A percentile compares a stretch with the other conserved stretches of the same genome.
Evolutionary conservation across 2,329 filamentous ascomycete genomes (phyloP).

Genomic region (Pseudovirgaria hyperparasitica): DNA sequence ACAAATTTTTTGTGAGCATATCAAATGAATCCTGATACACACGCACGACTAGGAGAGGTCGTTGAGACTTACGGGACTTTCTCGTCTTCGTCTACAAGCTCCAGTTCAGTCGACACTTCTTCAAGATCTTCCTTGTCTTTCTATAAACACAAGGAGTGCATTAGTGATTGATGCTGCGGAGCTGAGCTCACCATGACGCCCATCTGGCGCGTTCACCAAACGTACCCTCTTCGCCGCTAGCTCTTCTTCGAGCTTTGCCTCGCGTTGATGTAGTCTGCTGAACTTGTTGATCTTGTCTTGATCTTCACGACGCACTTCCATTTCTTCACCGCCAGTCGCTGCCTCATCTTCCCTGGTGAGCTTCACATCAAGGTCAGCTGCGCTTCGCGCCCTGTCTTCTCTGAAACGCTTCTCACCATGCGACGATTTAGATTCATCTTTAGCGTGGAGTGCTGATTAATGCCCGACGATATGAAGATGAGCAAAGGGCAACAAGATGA

Average conservation of each 20-base stretch:
- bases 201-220: conserved; percentile 5
- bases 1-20: not conserved
- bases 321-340: conserved; percentile 59
- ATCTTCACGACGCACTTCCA: conserved; percentile 89
- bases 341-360: conserved; percentile 88
- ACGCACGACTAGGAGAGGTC: too few relatives aligned
- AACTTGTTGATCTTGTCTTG: conserved; percentile 99
- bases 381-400: too few relatives aligned
- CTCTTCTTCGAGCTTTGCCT: conserved; percentile 66
- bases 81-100: conserved; percentile 91
- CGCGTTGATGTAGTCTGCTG: conserved; percentile 82
- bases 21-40: too few relatives aligned
- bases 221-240: conserved; percentile 66
- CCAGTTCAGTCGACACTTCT: conserved; percentile 79
- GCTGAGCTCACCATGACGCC: not conserved
- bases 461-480: too few relatives aligned
- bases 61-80: conserved; percentile 70
- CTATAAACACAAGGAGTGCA: conserved; percentile 35
- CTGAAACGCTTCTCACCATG: too few relatives aligned
- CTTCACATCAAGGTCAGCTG: too few relatives aligned
- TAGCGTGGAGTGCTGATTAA: too few relatives aligned
- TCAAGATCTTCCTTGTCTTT: conserved; percentile 98
- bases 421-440: too few relatives aligned
- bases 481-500: too few relatives aligned
- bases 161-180: not conserved